phyloP scores from a whole-genome alignment of 495 filamentous ascomycete species.

The Sphaerosporella brunnea region DNA sequence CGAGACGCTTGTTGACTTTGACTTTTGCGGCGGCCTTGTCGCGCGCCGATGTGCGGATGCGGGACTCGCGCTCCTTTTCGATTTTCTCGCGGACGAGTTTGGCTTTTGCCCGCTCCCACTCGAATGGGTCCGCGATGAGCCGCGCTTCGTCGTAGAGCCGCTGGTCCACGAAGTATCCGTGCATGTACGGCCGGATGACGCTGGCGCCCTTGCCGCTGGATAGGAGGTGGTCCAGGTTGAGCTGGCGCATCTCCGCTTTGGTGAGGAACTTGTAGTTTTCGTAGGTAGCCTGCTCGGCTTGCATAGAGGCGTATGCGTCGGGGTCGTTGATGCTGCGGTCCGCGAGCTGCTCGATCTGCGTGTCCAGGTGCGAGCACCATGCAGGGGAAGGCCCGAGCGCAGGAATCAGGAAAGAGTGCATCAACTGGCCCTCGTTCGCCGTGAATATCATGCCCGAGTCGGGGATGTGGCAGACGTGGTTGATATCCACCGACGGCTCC shows the following conservation, averaged over 20 bases:
- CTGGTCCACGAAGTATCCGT: slow-evolving; percentile 91
- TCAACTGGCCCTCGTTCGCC: slow-evolving; percentile 81
- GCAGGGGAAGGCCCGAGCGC: slow-evolving; percentile 78
- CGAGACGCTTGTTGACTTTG: slow-evolving; percentile 66
- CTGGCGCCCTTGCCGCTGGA: slow-evolving; percentile 48
- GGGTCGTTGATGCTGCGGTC: slow-evolving; percentile 53
- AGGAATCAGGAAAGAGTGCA: slow-evolving; percentile 92
- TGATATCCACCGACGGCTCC: slow-evolving; percentile 85
- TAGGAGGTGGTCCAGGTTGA: slow-evolving; percentile 72
- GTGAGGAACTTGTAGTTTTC: slow-evolving; percentile 99
- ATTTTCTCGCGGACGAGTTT: slow-evolving; percentile 83
- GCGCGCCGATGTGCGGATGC: slow-evolving; percentile 85
- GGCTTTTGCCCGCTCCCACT: slow-evolving; percentile 73
- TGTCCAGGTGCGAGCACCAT: slow-evolving; percentile 95
- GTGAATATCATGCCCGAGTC: slow-evolving; percentile 85
- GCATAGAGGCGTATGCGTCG: slow-evolving; percentile 36
- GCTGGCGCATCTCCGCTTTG: slow-evolving; percentile 53
- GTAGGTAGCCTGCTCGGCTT: slow-evolving; percentile 54
- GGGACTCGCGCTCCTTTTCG: slow-evolving; percentile 76
- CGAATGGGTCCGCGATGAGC: slow-evolving; percentile 76
- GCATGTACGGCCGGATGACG: slow-evolving; percentile 86
- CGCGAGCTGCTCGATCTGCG: slow-evolving; percentile 95
- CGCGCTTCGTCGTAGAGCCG: slow-evolving; percentile 86
- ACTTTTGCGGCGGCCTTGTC: slow-evolving; percentile 30
- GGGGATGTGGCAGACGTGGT: slow-evolving; percentile 72